Percentiles rank a stretch among this genome's conserved stretches.
These are phyloP conservation scores for Xylaria sp. DNA, from an alignment of 2,329 filamentous ascomycete species.

Conservation along the genomic window DNA sequence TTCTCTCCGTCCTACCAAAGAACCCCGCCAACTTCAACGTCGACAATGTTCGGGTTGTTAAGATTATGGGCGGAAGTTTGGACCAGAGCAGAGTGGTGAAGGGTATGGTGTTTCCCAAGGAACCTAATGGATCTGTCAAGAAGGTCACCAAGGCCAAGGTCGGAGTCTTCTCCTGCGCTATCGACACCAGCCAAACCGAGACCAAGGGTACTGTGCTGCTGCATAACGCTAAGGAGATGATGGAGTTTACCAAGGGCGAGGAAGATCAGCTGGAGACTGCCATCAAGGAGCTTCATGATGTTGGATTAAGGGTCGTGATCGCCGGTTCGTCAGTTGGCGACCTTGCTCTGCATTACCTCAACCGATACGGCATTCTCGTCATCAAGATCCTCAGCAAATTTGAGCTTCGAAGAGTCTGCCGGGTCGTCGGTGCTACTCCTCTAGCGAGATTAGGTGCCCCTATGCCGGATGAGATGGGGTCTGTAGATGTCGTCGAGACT, in stretches of 20 bases:
- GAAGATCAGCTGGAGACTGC: constrained; percentile 86
- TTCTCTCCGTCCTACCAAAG: constrained; percentile 89
- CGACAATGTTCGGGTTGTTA: constrained; percentile 97
- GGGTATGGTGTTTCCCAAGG: constrained; percentile 97
- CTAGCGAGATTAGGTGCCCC: constrained; percentile 92
- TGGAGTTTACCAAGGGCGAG: constrained; percentile 97
- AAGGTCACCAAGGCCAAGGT: constrained; percentile 94
- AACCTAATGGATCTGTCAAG: constrained; percentile 91
- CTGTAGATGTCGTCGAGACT: constrained; percentile 92
- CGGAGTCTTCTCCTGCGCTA: constrained; percentile 92
- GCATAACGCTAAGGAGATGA: constrained; percentile 98
- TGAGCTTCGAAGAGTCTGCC: constrained; percentile 90
- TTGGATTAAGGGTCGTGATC: constrained; percentile 86
- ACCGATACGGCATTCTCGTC: constrained; percentile 92
- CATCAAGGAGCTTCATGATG: constrained; percentile 96
- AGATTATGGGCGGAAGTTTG: constrained; percentile 97
- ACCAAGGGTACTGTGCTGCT: constrained; percentile 97
- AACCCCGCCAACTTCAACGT: constrained; percentile 97
- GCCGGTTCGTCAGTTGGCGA: constrained; percentile 94
- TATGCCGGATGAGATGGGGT: constrained; percentile 99
- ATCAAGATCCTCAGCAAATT: constrained; percentile 99
- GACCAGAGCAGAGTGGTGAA: constrained; percentile 93
- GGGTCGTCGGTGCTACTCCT: constrained; percentile 95
- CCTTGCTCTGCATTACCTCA: constrained; percentile 94
- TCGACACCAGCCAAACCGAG: constrained; percentile 95